Base-by-base conservation (phyloP, 176 grass and related monocot species). In the Leersia perrieri region DNA sequence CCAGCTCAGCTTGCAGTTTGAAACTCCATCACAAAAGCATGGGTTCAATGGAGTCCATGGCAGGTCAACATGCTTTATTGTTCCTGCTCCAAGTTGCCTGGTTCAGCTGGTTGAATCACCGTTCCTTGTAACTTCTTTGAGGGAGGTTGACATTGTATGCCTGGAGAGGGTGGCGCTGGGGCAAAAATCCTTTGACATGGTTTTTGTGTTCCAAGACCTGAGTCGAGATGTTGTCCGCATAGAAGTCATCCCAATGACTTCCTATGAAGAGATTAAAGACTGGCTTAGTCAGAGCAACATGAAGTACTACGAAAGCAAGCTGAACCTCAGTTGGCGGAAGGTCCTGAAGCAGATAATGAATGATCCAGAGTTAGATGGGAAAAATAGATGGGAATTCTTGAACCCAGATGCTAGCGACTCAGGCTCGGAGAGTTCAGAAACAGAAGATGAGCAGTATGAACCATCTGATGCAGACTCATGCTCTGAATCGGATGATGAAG, bases 391-490 rank as follows among this genome's bases (percentile, higher is more conserved):
- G 83, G 86, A 94, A 61, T 91, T 94, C 74, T 74, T 94, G 68
- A 94, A 90, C 79, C 78, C 87, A 83, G 91, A 94, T 60, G 91
- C 85, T 25, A 91, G 88, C 39, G 91, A 94, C 71, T 90, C 91
- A 3, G 87, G 87, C 10, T 66, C 72, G 2, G 92, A 94, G 8
- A 82, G 72, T 27, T 80, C 80, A 0, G 85, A 91, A 47, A 87
- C 86, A 68, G 85, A 86, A 20, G 89, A 94, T 63, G 71, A 89
- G 26, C 80, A 81, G 29, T 94, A 91, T 10, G 83, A 89, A 42
- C 92, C 86, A 2, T 94, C 92, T 3, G 92, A 87, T 68, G 83
- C 67, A 5, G 88, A 91, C 34, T 26, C 63, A 13, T 70, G 67
- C 38, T 89, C 82, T 10, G 85, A 82, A 33, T 88, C 79, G 0